phyloP scores from a whole-genome alignment of 73 alveolate species.

The Uronychia setigera region DNA sequence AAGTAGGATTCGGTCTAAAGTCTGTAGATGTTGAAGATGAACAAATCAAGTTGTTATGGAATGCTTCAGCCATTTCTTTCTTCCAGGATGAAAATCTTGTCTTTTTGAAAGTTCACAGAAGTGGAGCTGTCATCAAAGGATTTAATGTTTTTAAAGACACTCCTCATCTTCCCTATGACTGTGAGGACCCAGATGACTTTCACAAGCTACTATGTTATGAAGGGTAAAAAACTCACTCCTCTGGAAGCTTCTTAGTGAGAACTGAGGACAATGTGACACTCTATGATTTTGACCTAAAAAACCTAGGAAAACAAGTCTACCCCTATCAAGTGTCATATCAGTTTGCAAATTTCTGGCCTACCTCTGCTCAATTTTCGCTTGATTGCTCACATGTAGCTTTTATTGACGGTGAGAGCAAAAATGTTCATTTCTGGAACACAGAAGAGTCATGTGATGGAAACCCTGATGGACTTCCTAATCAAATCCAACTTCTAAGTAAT shows the following conservation, averaged over 20 bases:
- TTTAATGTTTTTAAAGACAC: background rate
- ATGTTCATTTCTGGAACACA: no score
- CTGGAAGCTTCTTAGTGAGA: background rate
- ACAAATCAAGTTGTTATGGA: background rate
- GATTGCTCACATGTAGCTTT: background rate
- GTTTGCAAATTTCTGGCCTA: background rate
- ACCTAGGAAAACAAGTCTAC: background rate
- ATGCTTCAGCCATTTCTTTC: background rate
- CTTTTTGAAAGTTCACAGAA: background rate
- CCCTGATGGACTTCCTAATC: no score
- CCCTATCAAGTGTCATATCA: background rate
- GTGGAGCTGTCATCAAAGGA: background rate
- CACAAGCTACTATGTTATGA: background rate
- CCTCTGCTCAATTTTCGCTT: background rate
- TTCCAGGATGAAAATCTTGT: background rate
- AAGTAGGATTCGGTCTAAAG: background rate
- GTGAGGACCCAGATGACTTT: background rate
- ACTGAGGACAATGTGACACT: background rate
- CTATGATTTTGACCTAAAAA: background rate
- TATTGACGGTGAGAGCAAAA: no score
- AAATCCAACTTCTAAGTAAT: no score
- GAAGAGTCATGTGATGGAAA: no score
- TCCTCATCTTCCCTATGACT: background rate
- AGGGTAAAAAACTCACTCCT: background rate
- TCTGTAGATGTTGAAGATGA: background rate